Conservation (phyloP, 2,329 filamentous ascomycete genomes). For the Claviceps sp. region DNA sequence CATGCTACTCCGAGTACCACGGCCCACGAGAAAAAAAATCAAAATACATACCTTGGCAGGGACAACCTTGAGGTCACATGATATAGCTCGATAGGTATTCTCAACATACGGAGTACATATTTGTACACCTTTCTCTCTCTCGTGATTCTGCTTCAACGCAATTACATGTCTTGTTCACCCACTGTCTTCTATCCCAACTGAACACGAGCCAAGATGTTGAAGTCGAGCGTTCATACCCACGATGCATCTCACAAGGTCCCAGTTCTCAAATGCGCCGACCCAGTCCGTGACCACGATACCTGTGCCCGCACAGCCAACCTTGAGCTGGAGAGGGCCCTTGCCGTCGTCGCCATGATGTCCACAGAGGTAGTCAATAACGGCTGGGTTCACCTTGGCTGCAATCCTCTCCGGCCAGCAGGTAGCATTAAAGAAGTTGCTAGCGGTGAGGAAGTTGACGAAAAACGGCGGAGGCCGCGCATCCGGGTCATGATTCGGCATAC, state of each 20-base stretch:
- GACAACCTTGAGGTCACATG: too few species aligned
- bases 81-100: too few species aligned
- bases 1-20: too few species aligned
- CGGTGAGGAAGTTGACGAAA: slow-evolving; percentile 82
- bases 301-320: slow-evolving; percentile 59
- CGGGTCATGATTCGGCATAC: slow-evolving; percentile 14
- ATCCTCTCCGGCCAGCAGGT: slow-evolving; percentile 90
- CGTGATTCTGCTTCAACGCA: too few species aligned
- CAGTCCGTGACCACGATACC: slow-evolving; percentile 89
- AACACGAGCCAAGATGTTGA: slow-evolving; percentile 30
- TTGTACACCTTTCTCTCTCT: too few species aligned
- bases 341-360: slow-evolving; percentile 38
- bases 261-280: slow-evolving; percentile 77
- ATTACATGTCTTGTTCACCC: too few species aligned
- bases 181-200: too few species aligned
- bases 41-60: too few species aligned
- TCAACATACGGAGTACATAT: too few species aligned
- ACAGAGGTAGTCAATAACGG: slow-evolving; percentile 50
- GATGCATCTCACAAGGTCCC: slow-evolving; percentile 78
- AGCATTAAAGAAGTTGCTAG: slow-evolving; percentile 86
- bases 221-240: slow-evolving; percentile 78
- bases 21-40: too few species aligned
- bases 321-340: slow-evolving; percentile 34
- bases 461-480: slow-evolving; percentile 41
- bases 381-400: slow-evolving; percentile 75